A percentile compares a stretch with the other conserved stretches of the same genome.
phyloP scores from a whole-genome alignment of 192 early-diverging fungal genomes.

The Podila clonocystis region DNA sequence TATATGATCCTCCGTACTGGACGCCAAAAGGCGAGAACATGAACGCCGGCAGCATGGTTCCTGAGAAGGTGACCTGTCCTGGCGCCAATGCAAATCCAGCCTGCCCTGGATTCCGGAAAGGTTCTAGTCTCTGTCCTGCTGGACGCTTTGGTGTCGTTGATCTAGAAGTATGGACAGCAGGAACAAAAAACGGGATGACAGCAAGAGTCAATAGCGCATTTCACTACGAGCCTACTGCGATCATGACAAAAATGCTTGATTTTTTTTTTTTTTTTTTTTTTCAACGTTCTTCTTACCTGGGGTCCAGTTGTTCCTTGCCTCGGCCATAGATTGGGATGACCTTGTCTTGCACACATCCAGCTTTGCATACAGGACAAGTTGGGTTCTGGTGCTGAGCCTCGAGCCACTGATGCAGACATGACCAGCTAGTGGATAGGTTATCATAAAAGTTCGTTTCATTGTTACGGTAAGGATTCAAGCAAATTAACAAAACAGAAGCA shows the following conservation, averaged over 20 bases:
- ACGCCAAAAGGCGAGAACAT: slow-evolving; percentile 74
- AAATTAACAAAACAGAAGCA: neutral
- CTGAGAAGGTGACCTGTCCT: slow-evolving; percentile 68
- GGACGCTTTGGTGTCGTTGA: slow-evolving; percentile 74
- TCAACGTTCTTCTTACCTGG: slow-evolving; percentile 62
- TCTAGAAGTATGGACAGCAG: slow-evolving; percentile 12
- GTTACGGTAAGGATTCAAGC: neutral
- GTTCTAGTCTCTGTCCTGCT: slow-evolving; percentile 80
- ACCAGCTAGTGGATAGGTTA: slow-evolving; percentile 58
- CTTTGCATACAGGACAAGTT: slow-evolving; percentile 87
- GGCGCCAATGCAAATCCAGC: slow-evolving; percentile 56
- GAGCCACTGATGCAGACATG: slow-evolving; percentile 80
- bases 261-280: neutral
- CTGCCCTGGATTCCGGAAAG: slow-evolving; percentile 65
- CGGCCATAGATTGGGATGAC: slow-evolving; percentile 87
- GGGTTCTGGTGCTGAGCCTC: slow-evolving; percentile 74
- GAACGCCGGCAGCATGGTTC: slow-evolving; percentile 65
- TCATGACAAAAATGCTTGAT: neutral
- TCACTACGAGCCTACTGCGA: neutral
- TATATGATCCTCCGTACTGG: slow-evolving; percentile 75
- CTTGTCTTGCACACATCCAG: slow-evolving; percentile 84
- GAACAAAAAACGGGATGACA: neutral
- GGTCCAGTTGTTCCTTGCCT: slow-evolving; percentile 80
- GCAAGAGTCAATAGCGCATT: too few relatives aligned
- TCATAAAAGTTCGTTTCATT: neutral